A percentile compares a stretch with the other conserved stretches of the same genome.
Evolutionary conservation across 2,329 filamentous ascomycete genomes (phyloP).

Genomic region (Epichloe baconii): DNA sequence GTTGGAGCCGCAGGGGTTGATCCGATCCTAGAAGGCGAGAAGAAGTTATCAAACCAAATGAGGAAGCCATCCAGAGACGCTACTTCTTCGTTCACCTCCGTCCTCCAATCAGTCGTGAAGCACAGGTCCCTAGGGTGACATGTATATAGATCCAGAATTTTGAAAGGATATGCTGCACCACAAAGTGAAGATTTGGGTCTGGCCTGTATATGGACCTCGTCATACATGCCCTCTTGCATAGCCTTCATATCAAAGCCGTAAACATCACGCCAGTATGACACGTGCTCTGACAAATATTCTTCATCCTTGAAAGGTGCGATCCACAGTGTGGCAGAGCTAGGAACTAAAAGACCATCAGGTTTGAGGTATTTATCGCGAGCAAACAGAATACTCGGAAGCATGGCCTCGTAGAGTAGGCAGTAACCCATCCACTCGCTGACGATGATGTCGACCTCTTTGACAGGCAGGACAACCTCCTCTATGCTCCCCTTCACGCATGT

Average conservation of each 20-base stretch:
- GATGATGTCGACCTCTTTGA: constrained; percentile 80
- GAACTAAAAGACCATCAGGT: constrained; percentile 70
- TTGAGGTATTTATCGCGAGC: constrained; percentile 79
- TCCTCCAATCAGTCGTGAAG: constrained; percentile 58
- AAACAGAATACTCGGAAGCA: constrained; percentile 85
- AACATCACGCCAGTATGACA: constrained; percentile 80
- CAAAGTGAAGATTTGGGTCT: constrained; percentile 49
- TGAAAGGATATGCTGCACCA: constrained; percentile 51
- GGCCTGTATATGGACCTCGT: constrained; percentile 68
- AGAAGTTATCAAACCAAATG: constrained; percentile 93
- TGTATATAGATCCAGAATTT: constrained; percentile 64
- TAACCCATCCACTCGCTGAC: constrained; percentile 99
- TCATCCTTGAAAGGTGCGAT: constrained; percentile 68
- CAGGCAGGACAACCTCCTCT: constrained; percentile 70
- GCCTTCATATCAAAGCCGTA: constrained; percentile 91
- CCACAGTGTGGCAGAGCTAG: constrained; percentile 72
- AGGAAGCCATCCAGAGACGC: constrained; percentile 73
- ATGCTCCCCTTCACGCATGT: constrained; percentile 75
- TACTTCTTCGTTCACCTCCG: constrained; percentile 46
- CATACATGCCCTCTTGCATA: constrained; percentile 72
- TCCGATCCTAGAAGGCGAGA: constrained; percentile 48
- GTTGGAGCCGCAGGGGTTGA: constrained; percentile 35
- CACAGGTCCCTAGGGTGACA: constrained; percentile 58
- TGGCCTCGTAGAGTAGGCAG: constrained; percentile 82
- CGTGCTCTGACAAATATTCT: constrained; percentile 64